Percentiles rank a stretch among this genome's conserved stretches.
phyloP scores from a whole-genome alignment of 257 asterid genomes.

The Catharanthus roseus region DNA sequence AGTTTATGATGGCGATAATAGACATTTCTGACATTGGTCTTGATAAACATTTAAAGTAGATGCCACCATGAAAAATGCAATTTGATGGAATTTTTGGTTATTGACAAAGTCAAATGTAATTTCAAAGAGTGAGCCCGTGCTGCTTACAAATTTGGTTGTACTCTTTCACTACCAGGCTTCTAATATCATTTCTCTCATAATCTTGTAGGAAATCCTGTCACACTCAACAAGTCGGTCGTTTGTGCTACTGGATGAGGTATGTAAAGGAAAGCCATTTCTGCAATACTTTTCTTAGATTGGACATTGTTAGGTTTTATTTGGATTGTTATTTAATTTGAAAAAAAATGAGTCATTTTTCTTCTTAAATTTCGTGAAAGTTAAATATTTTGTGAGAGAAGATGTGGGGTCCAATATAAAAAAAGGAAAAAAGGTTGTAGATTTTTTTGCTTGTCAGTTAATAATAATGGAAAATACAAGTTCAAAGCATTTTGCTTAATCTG shows the following conservation, averaged over 20 bases:
- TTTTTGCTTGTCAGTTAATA: neutral
- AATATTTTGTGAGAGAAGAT: too few species aligned
- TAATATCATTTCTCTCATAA: conserved; percentile 18
- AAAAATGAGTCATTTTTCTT: too few species aligned
- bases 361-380: too few species aligned
- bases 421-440: too few species aligned
- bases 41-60: neutral
- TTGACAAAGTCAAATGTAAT: neutral
- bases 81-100: neutral
- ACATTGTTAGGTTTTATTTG: neutral
- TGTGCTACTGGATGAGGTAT: conserved; percentile 92
- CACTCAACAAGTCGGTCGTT: conserved; percentile 65
- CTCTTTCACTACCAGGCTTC: conserved; percentile 15
- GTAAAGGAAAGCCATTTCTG: conserved; percentile 12
- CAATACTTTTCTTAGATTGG: neutral
- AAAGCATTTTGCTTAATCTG: neutral
- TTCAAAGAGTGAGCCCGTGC: neutral
- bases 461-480: neutral
- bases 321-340: too few species aligned
- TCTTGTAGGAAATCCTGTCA: conserved; percentile 78
- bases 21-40: neutral
- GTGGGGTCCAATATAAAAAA: too few species aligned
- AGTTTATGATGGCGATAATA: neutral
- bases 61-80: neutral
- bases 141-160: conserved; percentile 14